Evolutionary conservation across 805 yeast genomes (phyloP).

Genomic region (Hanseniaspora guilliermondii): DNA sequence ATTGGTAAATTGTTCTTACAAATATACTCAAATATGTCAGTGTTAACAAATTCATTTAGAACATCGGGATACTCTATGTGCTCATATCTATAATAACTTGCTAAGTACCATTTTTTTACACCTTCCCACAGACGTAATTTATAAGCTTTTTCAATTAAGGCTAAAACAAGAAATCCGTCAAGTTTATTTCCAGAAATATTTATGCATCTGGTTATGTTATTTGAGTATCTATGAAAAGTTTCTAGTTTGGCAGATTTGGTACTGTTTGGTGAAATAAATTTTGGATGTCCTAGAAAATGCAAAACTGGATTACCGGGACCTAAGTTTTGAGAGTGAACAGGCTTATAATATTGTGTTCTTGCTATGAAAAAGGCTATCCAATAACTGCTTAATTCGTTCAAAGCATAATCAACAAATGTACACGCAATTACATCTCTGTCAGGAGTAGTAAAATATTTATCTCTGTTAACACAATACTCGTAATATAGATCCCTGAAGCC

Average conservation of each 20-base stretch:
- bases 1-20: conserved; percentile 8
- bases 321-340: background rate
- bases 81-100: background rate
- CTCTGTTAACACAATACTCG: conserved; percentile 12
- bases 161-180: background rate
- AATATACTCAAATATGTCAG: background rate
- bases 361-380: conserved; percentile 12
- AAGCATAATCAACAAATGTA: conserved; percentile 1
- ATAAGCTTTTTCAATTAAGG: conserved; percentile 2
- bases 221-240: conserved; percentile 7
- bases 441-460: background rate
- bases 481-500: conserved; percentile 7
- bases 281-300: background rate
- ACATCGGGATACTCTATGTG: background rate
- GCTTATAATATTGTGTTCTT: conserved; percentile 10
- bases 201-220: background rate
- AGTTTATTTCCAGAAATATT: background rate
- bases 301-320: background rate
- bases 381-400: background rate
- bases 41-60: background rate
- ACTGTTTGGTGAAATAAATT: background rate
- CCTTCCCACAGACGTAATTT: background rate
- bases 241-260: background rate
- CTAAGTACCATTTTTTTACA: conserved; percentile 5
- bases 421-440: conserved; percentile 2